phyloP scores from a whole-genome alignment of 768 basidiomycete species.

The Phylloporus rhodoxanthus region DNA sequence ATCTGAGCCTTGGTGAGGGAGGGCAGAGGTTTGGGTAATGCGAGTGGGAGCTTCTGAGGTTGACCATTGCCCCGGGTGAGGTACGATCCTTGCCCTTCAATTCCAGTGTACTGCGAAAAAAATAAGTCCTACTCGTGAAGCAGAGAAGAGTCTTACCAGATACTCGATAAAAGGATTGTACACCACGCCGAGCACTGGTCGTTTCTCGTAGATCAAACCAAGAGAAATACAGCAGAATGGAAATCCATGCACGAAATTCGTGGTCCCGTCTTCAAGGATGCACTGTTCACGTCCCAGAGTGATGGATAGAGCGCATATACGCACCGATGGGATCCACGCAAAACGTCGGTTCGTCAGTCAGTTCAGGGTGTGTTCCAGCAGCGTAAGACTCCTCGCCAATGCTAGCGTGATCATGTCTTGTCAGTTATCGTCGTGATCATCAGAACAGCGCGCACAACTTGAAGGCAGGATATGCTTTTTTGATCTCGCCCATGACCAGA shows the following conservation, averaged over 20 bases:
- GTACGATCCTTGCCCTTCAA: constrained; percentile 75
- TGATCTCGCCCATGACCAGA: constrained; percentile 66
- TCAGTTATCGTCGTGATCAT: neutral
- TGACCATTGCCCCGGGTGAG: constrained; percentile 46
- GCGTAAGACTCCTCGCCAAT: constrained; percentile 94
- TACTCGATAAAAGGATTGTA: constrained; percentile 90
- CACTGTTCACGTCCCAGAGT: neutral
- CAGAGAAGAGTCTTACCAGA: constrained; percentile 39
- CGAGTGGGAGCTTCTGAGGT: constrained; percentile 60
- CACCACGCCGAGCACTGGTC: constrained; percentile 85
- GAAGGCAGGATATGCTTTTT: constrained; percentile 63
- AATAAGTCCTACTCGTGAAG: neutral
- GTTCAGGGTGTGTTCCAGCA: constrained; percentile 56
- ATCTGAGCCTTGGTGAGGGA: constrained; percentile 69
- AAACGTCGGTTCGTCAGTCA: constrained; percentile 89
- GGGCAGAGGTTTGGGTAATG: constrained; percentile 54
- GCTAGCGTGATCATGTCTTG: constrained; percentile 34
- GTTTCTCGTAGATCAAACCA: constrained; percentile 76
- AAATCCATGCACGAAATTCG: constrained; percentile 83
- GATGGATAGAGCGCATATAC: constrained; percentile 10
- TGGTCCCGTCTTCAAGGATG: constrained; percentile 65
- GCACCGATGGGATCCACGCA: constrained; percentile 93
- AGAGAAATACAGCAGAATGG: constrained; percentile 89
- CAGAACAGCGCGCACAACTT: constrained; percentile 61
- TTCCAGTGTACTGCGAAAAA: constrained; percentile 59